Evolutionary conservation across 208 protist species (phyloP), one percentile per base, ranked within the genome.

Genomic region (Herpetomonas samuelpessoai): DNA sequence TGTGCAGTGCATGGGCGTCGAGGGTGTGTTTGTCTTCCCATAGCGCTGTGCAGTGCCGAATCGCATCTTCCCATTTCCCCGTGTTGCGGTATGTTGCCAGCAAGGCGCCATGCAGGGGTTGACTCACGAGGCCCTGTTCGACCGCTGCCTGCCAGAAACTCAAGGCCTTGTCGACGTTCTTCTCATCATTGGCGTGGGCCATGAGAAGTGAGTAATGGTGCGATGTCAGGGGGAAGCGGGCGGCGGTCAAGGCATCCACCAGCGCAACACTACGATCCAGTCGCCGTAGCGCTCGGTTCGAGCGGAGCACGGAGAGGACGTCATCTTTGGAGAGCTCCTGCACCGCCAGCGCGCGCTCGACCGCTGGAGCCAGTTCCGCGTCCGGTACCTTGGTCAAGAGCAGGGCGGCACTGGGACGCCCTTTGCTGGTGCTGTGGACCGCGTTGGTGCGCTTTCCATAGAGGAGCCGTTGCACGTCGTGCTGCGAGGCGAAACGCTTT

Each of bases 101-200:
- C 2, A 93, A 54, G 0, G 86, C 86, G 2, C 86, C 85, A 60
- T 90, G 89, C 24, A 93, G 63, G 48, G 69, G 71, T 10, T 66
- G 65, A 35, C 73, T 87, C 1, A 68, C 69, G 27, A 90, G 88
- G 9, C 76, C 78, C 39, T 86, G 81, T 19, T 48, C 26, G 51
- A 77, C 83, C 2, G 89, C 89, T 7, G 70, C 72, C 38, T 76
- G 48, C 83, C 85, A 95, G 46, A 85, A 84, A 55, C 71, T 57
- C 52, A 91, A 52, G 9, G 85, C 85, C 51, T 67, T 81, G 22
- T 39, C 50, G 1, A 57, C 73, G 53, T 92, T 65, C 22, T 78
- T 62, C 52, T 81, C 71, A 47, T 96, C 84, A 65, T 93, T 96
- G 47, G 86, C 82, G 66, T 93, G 89, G 14, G 89, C 83, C 84